Percentiles rank a stretch among this genome's conserved stretches.
These are phyloP conservation scores for Cutaneotrichosporon cutaneum DNA, from an alignment of 1,284 basidiomycete genomes.

Conservation along the genomic window DNA sequence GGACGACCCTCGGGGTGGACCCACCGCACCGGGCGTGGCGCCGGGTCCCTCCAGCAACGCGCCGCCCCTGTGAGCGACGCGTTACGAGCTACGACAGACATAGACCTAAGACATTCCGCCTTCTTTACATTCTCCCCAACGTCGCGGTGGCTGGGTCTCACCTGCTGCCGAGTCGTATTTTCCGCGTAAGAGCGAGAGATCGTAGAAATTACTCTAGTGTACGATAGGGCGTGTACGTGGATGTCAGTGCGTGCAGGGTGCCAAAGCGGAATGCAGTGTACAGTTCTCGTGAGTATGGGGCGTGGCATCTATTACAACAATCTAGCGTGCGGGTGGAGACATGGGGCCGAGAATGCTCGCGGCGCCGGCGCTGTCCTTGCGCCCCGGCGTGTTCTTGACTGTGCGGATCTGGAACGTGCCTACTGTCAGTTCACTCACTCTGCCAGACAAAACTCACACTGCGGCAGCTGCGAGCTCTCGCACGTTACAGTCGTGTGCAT, in stretches of 20 bases:
- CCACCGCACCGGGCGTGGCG: neutral
- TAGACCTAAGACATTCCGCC: slow-evolving; percentile 16
- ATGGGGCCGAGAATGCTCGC: slow-evolving; percentile 1
- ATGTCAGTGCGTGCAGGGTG: neutral
- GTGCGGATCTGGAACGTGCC: slow-evolving; percentile 47
- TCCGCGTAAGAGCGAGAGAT: slow-evolving; percentile 11
- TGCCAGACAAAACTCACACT: slow-evolving; percentile 61
- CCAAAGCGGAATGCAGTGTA: neutral
- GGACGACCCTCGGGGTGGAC: slow-evolving; percentile 31
- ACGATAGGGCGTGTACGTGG: slow-evolving; percentile 10
- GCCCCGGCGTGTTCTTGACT: neutral
- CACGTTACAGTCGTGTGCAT: slow-evolving; percentile 69
- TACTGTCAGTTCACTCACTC: slow-evolving; percentile 13
- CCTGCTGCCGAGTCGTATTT: slow-evolving; percentile 1
- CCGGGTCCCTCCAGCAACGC: neutral
- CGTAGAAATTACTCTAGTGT: slow-evolving; percentile 11
- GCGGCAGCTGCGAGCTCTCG: slow-evolving; percentile 75
- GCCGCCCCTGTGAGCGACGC: neutral
- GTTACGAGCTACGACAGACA: slow-evolving; percentile 21
- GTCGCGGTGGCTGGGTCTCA: slow-evolving; percentile 1
- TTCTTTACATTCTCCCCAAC: slow-evolving; percentile 2
- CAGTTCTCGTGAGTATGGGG: no score
- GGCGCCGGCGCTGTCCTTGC: neutral
- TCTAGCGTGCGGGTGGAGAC: slow-evolving; percentile 2
- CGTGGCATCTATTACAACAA: slow-evolving; percentile 2